phyloP scores from a whole-genome alignment of 306 rosid species.

The Senna tora region DNA sequence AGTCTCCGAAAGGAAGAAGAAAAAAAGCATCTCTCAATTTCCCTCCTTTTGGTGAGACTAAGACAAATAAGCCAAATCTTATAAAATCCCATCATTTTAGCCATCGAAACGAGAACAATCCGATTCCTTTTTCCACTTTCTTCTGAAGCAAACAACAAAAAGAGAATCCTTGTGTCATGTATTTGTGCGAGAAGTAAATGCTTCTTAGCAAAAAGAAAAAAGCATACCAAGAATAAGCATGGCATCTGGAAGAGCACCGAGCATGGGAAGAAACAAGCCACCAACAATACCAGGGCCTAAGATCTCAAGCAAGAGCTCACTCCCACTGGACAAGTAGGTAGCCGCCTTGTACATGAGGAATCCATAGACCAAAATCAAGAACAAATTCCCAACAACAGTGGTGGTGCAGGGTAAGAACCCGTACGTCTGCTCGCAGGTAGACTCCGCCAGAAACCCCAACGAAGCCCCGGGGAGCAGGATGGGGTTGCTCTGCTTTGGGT shows the following conservation, averaged over 20 bases:
- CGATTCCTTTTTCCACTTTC: neutral
- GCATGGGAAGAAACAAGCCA: slow-evolving; percentile 83
- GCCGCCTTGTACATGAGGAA: slow-evolving; percentile 79
- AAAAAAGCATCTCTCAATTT: neutral
- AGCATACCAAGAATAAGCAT: slow-evolving; percentile 56
- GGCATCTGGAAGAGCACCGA: slow-evolving; percentile 62
- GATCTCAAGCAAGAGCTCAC: slow-evolving; percentile 86
- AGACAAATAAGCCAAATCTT: neutral
- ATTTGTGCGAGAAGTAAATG: too few species aligned
- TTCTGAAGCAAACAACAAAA: neutral
- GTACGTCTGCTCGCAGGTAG: slow-evolving; percentile 77
- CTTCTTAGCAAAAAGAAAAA: too few species aligned
- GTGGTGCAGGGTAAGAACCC: slow-evolving; percentile 87
- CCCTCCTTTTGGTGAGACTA: neutral
- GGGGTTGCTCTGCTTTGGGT: slow-evolving; percentile 10
- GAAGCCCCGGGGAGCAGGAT: slow-evolving; percentile 14
- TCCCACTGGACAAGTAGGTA: slow-evolving; percentile 71
- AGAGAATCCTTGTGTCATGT: neutral
- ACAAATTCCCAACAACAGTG: slow-evolving; percentile 56
- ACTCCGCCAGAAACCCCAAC: slow-evolving; percentile 34
- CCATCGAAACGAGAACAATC: neutral
- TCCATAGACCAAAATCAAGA: slow-evolving; percentile 71
- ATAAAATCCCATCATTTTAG: neutral
- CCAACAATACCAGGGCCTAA: slow-evolving; percentile 96
- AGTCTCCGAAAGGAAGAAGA: neutral